Evolutionary conservation across 1,284 basidiomycete species (phyloP), one percentile per base, ranked within the genome.

Genomic region (Cutaneotrichosporon cavernicola): DNA sequence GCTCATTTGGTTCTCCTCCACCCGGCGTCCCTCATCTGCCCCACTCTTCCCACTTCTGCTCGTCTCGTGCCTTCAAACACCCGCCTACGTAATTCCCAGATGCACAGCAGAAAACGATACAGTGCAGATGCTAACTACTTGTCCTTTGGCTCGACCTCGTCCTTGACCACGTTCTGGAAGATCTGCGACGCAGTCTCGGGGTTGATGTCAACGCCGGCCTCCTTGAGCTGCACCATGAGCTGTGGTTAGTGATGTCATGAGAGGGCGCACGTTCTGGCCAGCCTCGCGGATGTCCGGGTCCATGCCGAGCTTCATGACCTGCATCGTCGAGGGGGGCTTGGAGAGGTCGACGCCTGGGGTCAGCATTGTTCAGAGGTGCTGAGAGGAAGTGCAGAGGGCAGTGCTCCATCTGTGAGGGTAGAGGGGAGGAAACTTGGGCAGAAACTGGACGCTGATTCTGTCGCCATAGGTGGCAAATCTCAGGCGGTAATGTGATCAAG

Each of bases 301-400:
- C 69, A 75, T 70, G 34, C 71, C 73, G 63, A 78, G 69, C 69
- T 76, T 75, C 58, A 73, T 68, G 67, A 78, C 72, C 65, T 72
- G 67, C 65, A 71, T 73, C 43, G 72, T 67, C 30, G 68, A 69
- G 7, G 73, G 73, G 30, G 70, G 65, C 66, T 74, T 66, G 16
- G 67, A 62, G 53, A 72, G 71, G 65, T 76, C 75, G 53, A 74
- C 69, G 11, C 76, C 75, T 76, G 62, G 46, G 34, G 40, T 60
- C 40, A 64, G 61, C 47, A 30, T 4, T 8, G 46, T 38, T 22
- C 38, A 46, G 21, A 16, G 8, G 16, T 47, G 59, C 38, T 36
- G 36, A 9, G 4, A 8, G 11, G 49, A 4, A 46, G 9, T 16
- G 22, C 14, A 38, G 18, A n/a, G 9, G 31, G 26, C 26, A 26